These are phyloP conservation scores for Lentinula guzmanii DNA, from an alignment of 768 basidiomycete species.

Conservation along the genomic window DNA sequence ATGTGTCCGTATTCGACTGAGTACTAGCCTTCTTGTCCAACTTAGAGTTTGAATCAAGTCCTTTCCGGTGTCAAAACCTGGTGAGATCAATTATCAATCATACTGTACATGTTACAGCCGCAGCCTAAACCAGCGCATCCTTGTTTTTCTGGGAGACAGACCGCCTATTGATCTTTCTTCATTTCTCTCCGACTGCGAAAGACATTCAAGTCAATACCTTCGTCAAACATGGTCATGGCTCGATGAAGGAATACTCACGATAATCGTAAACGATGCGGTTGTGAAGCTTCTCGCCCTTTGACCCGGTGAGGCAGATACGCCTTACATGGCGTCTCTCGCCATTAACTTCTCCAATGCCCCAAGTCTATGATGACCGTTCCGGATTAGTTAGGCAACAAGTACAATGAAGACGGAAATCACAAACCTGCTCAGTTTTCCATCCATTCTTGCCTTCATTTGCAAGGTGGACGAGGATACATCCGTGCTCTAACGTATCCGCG, in stretches of 20 bases:
- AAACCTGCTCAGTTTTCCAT: conserved; percentile 30
- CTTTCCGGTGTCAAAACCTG: too few relatives aligned
- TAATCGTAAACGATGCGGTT: conserved; percentile 11
- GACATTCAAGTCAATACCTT: not conserved
- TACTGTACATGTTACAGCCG: too few relatives aligned
- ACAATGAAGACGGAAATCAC: not conserved
- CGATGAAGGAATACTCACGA: not conserved
- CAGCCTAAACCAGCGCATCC: too few relatives aligned
- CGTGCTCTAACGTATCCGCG: conserved; percentile 33
- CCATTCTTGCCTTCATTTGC: conserved; percentile 33
- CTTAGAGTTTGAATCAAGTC: too few relatives aligned
- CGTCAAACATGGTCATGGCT: not conserved
- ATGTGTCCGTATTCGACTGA: too few relatives aligned
- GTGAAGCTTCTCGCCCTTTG: not conserved
- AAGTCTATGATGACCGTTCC: conserved; percentile 2
- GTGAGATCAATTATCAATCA: too few relatives aligned
- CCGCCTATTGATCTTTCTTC: not conserved
- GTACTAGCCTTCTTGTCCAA: too few relatives aligned
- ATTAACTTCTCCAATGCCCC: conserved; percentile 9
- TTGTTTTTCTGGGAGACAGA: not conserved
- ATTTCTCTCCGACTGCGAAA: not conserved
- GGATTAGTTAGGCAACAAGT: not conserved
- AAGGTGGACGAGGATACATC: conserved; percentile 22
- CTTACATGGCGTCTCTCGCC: conserved; percentile 4
- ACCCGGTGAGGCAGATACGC: conserved; percentile 1